A percentile compares a stretch with the other conserved stretches of the same genome.
These are phyloP conservation scores for Manihot esculenta DNA, from an alignment of 441 rosid genomes.

Conservation along the genomic window DNA sequence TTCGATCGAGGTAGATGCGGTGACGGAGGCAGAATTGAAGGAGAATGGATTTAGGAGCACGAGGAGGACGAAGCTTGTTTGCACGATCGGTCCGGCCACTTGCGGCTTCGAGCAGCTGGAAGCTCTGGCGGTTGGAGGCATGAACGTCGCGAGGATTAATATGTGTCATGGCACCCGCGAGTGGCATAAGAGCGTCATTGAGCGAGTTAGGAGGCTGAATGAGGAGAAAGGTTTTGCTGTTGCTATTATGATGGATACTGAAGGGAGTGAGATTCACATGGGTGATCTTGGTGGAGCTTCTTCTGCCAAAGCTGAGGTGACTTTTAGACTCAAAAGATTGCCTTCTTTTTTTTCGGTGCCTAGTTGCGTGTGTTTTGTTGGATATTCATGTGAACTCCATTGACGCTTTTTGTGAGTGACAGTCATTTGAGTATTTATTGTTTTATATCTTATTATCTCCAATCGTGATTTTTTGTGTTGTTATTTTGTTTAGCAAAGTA, in stretches of 20 bases:
- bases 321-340: background rate
- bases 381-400: too few relatives aligned
- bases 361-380: background rate
- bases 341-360: background rate
- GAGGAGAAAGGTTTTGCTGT: constrained; percentile 96
- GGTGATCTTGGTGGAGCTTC: constrained; percentile 90
- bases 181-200: constrained; percentile 82
- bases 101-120: constrained; percentile 86
- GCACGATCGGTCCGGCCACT: constrained; percentile 93
- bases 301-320: constrained; percentile 88
- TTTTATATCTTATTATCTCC: too few relatives aligned
- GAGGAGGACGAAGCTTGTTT: constrained; percentile 87
- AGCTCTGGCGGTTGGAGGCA: constrained; percentile 90
- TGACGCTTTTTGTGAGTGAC: too few relatives aligned
- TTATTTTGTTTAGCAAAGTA: too few relatives aligned
- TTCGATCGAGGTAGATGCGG: constrained; percentile 79
- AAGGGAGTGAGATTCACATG: constrained; percentile 99
- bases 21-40: constrained; percentile 86
- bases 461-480: too few relatives aligned
- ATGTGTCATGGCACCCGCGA: constrained; percentile 97
- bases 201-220: constrained; percentile 73
- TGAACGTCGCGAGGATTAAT: constrained; percentile 93
- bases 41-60: constrained; percentile 99
- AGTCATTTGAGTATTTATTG: too few relatives aligned
- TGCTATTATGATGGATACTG: constrained; percentile 99